phyloP scores from a whole-genome alignment of 202 grass and related monocot species.

The Eragrostis tef region DNA sequence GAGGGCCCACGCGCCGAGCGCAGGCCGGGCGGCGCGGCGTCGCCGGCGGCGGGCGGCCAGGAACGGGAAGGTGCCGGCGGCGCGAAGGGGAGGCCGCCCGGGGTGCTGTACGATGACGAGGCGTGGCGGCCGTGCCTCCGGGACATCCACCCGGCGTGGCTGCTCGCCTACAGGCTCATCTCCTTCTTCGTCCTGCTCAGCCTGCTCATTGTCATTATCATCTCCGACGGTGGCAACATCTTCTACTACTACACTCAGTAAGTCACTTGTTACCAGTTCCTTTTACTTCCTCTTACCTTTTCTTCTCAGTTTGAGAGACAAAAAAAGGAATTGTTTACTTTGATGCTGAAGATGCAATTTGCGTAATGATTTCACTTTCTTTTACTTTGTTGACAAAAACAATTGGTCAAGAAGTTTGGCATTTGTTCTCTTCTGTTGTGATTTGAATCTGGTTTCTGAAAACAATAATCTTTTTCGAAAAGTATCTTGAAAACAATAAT shows the following conservation, averaged over 20 bases:
- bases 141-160: conserved; percentile 86
- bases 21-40: conserved; percentile 14
- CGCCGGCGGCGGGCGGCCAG: neutral
- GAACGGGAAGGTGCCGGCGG: neutral
- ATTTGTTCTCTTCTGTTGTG: conserved; percentile 30
- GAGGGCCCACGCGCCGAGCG: conserved; percentile 56
- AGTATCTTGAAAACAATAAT: neutral
- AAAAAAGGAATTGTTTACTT: neutral
- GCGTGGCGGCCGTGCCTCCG: conserved; percentile 76
- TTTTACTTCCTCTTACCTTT: neutral
- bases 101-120: conserved; percentile 76
- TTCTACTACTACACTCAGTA: conserved; percentile 93
- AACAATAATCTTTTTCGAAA: neutral
- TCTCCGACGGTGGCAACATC: conserved; percentile 71
- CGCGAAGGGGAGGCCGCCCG: conserved; percentile 31
- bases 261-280: conserved; percentile 26
- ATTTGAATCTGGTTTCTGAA: conserved; percentile 4
- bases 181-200: conserved; percentile 77
- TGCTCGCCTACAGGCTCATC: conserved; percentile 65
- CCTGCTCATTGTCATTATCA: conserved; percentile 72
- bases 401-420: conserved; percentile 37
- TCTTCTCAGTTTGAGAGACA: neutral
- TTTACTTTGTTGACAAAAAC: neutral
- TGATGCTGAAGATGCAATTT: conserved; percentile 19
- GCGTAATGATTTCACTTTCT: neutral